Percentiles rank a stretch among this genome's conserved stretches.
Evolutionary conservation across 2,329 filamentous ascomycete genomes (phyloP).

Genomic region (Diplodia sapinea): DNA sequence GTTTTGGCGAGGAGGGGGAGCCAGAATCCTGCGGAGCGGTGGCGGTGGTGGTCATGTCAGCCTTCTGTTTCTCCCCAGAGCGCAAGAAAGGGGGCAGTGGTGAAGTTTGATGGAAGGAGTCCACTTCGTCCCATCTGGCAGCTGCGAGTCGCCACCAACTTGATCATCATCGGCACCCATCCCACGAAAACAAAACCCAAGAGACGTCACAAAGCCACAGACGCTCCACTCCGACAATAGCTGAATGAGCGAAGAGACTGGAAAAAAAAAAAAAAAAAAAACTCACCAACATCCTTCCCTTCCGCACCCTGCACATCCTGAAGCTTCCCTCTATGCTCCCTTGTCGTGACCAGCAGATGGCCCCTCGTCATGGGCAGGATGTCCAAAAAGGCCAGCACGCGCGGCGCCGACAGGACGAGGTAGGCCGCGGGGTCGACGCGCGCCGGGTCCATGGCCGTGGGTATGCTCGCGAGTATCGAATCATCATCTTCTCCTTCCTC

Average conservation of each 20-base stretch:
- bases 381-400: constrained; percentile 87
- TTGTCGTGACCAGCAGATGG: constrained; percentile 81
- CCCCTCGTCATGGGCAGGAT: constrained; percentile 86
- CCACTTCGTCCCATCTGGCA: too few relatives aligned
- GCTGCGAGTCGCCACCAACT: too few relatives aligned
- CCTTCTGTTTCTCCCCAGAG: not conserved
- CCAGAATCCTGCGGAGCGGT: constrained; percentile 51
- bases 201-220: too few relatives aligned
- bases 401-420: constrained; percentile 76
- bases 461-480: constrained; percentile 36
- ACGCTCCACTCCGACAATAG: too few relatives aligned
- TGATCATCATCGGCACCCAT: too few relatives aligned
- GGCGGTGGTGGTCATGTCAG: not conserved
- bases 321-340: constrained; percentile 78
- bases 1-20: constrained; percentile 76
- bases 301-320: constrained; percentile 69
- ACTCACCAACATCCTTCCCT: constrained; percentile 68
- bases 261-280: constrained; percentile 39
- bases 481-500: too few relatives aligned
- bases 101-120: too few relatives aligned
- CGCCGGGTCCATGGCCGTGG: constrained; percentile 38
- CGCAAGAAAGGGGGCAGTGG: not conserved
- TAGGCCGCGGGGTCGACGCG: constrained; percentile 51
- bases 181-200: not conserved
- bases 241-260: not conserved